Evolutionary conservation across 345 rosid genomes (phyloP).

Genomic region (Reutealis trisperma): DNA sequence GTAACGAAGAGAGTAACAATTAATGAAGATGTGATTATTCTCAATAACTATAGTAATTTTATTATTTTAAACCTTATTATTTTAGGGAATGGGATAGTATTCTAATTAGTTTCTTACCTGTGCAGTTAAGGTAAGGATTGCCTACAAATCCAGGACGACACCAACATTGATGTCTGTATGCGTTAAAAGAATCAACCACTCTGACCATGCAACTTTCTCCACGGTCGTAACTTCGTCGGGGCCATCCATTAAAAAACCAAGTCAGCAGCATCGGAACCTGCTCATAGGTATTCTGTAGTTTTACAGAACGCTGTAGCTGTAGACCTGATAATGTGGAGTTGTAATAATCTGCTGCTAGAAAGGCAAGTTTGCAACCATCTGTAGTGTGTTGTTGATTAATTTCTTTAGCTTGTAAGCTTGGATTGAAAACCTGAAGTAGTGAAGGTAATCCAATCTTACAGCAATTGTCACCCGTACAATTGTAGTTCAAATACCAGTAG

Average conservation of each 20-base stretch:
- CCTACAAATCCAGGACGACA: rapidly evolving
- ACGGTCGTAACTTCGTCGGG: rapidly evolving
- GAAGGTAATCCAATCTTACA: not conserved
- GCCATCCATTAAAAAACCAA: not conserved
- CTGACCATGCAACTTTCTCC: too few relatives aligned
- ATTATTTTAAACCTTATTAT: not conserved
- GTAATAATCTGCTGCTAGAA: not conserved
- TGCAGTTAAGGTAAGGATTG: not conserved
- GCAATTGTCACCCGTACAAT: not conserved
- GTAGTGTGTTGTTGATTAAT: not conserved
- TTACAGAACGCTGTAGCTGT: not conserved
- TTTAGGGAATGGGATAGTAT: too few relatives aligned
- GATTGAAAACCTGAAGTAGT: not conserved
- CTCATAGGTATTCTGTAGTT: too few relatives aligned
- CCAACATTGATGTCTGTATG: too few relatives aligned
- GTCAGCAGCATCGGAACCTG: not conserved
- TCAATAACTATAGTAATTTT: too few relatives aligned
- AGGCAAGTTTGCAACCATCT: not conserved
- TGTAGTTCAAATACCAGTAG: not conserved
- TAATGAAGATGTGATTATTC: too few relatives aligned
- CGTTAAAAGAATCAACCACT: too few relatives aligned
- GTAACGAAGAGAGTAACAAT: too few relatives aligned
- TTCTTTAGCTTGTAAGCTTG: not conserved
- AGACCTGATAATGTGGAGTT: too few relatives aligned
- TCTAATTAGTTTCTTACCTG: not conserved